Base-by-base conservation (phyloP, 139 green algal species). In the Coelastrella sp. region DNA sequence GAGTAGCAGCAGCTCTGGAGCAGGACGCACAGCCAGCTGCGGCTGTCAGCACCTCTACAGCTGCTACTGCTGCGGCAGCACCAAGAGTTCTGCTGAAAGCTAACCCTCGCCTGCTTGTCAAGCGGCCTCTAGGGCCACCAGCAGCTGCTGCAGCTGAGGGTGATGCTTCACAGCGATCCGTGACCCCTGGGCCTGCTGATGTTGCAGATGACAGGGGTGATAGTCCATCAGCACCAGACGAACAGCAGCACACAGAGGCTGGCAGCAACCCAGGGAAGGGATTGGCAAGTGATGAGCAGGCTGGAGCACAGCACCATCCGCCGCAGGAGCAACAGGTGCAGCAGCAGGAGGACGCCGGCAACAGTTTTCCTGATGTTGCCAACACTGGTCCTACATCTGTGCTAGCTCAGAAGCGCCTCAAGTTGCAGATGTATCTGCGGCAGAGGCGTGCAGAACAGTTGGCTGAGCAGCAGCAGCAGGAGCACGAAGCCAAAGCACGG, bases 401-500 rank as follows among this genome's bases (percentile, higher is more conserved):
- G 7, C 54, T 57, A 19, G 85, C 85, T 13, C 14, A 56, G 59
- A 75, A 64, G 85, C 85, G 85, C 4, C 47, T 80, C 8, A 74
- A 83, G 59, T 22, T 83, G 74, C 85, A 83, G 73, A 54, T 71
- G 22, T 83, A 84, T 32, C 74, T 90, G 22, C 58, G 59, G 5
- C 85, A 90, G 85, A 90, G 84, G 58, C 73, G 74, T 6, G 85
- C 85, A 7, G 85, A 83, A 22, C 73, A 84, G 73, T 23, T 84
- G 6, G 85, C 85, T 66, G 85, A 83, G 57, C 56, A 83, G 73
- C 57, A 90, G 74, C 20, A 73, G 60, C 56, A 73, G 58, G 19
- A 90, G 85, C 85, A 90, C 10, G 85, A 90, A 76, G n/a, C 22
- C n/a, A 90, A 90, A 60, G 85, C 85, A 19, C 73, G 74, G 7